Evolutionary conservation across 257 asterid genomes (phyloP).

Genomic region (Solanum pimpinellifolium): DNA sequence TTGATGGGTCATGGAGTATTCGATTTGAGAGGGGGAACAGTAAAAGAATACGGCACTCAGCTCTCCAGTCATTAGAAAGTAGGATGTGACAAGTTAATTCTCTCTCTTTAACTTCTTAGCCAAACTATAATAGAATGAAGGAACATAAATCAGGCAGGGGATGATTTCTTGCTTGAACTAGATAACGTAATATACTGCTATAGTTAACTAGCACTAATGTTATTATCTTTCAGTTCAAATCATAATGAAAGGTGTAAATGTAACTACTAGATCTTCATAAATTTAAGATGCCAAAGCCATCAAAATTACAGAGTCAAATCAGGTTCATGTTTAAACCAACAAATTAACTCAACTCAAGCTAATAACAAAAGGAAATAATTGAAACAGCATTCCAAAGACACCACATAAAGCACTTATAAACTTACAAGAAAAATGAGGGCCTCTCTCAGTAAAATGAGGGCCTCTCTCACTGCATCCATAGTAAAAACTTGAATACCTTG

Average conservation of each 20-base stretch:
- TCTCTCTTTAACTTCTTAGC: not conserved
- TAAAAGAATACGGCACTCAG: not conserved
- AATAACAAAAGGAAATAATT: not conserved
- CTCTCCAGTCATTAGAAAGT: not conserved
- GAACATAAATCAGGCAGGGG: not conserved
- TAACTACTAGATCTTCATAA: not conserved
- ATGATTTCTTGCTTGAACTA: not conserved
- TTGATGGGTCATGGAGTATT: not conserved
- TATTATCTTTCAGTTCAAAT: not conserved
- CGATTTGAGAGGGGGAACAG: not conserved
- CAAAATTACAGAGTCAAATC: not conserved
- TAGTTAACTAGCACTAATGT: not conserved
- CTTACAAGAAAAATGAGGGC: conserved; percentile 63
- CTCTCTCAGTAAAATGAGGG: conserved; percentile 46
- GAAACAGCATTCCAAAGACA: not conserved
- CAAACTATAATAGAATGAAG: not conserved
- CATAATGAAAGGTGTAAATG: not conserved
- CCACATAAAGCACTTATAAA: not conserved
- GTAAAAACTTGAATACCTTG: conserved; percentile 60
- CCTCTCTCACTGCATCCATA: conserved; percentile 86
- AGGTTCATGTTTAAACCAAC: conserved; percentile 1
- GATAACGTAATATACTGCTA: not conserved
- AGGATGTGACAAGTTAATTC: not conserved
- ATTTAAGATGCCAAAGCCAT: not conserved
- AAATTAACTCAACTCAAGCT: not conserved